These are phyloP conservation scores for Paramecium tetraurelia DNA, from an alignment of 73 alveolate genomes.

Conservation along the genomic window DNA sequence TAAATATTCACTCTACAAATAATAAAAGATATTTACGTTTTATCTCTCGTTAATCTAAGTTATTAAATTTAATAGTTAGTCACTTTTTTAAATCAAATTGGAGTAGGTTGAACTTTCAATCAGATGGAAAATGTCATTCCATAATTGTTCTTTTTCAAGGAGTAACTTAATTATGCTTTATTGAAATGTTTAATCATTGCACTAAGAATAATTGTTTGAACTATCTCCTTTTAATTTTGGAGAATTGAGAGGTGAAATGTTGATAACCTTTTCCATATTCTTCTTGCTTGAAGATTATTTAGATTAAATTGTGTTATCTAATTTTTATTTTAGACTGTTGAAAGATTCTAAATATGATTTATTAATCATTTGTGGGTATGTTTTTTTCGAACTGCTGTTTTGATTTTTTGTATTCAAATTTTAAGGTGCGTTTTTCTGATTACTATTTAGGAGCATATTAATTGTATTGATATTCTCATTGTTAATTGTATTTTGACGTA, in stretches of 20 bases:
- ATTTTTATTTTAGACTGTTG: background rate
- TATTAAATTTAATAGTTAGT: background rate
- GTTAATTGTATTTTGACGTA: background rate
- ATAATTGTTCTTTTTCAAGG: background rate
- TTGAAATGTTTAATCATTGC: background rate
- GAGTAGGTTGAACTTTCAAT: background rate
- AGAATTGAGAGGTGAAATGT: background rate
- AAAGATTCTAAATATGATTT: background rate
- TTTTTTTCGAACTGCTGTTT: background rate
- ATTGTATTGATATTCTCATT: background rate
- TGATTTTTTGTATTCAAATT: background rate
- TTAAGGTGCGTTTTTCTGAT: background rate
- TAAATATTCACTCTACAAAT: conserved; percentile 28
- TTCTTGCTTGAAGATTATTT: background rate
- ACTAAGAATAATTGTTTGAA: background rate
- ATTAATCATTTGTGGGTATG: background rate
- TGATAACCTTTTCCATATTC: background rate
- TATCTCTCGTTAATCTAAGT: background rate
- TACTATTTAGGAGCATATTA: background rate
- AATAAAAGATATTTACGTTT: background rate
- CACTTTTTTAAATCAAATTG: background rate
- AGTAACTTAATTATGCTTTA: background rate
- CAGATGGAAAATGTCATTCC: background rate
- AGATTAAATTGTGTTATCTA: background rate
- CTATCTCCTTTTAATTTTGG: background rate